Conservation (phyloP, 768 basidiomycete species). For the Suillus variegatus region DNA sequence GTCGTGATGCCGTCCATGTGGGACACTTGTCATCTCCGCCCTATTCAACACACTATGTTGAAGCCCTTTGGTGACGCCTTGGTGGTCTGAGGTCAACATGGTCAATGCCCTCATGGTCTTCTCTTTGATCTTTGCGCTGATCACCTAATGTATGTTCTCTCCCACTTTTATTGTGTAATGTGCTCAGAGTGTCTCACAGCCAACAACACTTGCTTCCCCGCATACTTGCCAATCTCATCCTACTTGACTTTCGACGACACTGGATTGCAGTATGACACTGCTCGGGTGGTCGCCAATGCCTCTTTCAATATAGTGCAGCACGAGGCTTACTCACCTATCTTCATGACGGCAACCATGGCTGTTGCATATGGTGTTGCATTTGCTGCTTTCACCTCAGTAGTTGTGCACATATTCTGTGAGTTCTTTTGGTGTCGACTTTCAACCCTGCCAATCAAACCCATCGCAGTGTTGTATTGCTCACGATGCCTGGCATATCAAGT, state of each 20-base stretch:
- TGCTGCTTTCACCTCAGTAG: conserved; percentile 68
- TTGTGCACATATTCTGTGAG: conserved; percentile 79
- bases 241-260: conserved; percentile 72
- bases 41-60: conserved; percentile 84
- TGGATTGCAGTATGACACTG: conserved; percentile 63
- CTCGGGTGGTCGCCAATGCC: conserved; percentile 60
- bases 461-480: conserved; percentile 50
- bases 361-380: conserved; percentile 76
- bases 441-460: conserved; percentile 52
- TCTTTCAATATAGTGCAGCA: conserved; percentile 69
- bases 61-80: conserved; percentile 81
- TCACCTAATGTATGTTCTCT: conserved; percentile 64
- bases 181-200: conserved; percentile 39
- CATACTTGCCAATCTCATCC: conserved; percentile 76
- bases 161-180: neutral
- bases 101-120: conserved; percentile 63
- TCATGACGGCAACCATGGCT: conserved; percentile 65
- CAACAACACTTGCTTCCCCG: conserved; percentile 67
- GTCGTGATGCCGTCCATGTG: conserved; percentile 89
- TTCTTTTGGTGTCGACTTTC: conserved; percentile 42
- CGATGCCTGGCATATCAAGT: conserved; percentile 19
- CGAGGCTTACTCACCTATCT: conserved; percentile 76
- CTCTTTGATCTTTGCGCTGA: conserved; percentile 77
- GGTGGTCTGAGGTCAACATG: conserved; percentile 85
- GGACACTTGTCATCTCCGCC: conserved; percentile 79